Evolutionary conservation across 2,329 filamentous ascomycete genomes (phyloP).

Genomic region (Cladorrhinum sp.): DNA sequence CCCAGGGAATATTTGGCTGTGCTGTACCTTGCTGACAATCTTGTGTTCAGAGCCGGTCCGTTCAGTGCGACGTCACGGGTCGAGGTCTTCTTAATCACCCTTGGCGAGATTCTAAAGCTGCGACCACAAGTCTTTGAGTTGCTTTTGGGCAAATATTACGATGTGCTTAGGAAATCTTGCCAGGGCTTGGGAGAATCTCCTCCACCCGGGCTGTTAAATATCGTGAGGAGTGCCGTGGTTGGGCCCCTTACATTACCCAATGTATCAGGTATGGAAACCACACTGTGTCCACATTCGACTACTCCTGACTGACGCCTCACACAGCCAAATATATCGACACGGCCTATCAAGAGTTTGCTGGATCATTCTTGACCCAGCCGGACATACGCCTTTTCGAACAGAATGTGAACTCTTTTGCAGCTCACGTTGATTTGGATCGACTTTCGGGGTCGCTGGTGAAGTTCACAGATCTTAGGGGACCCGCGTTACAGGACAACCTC

Average conservation of each 20-base stretch:
- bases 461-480: conserved; percentile 25
- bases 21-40: background rate
- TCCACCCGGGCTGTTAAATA: conserved; percentile 21
- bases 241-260: conserved; percentile 29
- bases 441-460: conserved; percentile 45
- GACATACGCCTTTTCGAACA: conserved; percentile 42
- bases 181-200: conserved; percentile 22
- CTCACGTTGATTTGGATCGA: conserved; percentile 37
- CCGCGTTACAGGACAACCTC: conserved; percentile 41
- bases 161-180: conserved; percentile 38
- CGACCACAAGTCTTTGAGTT: conserved; percentile 31
- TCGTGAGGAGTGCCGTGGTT: conserved; percentile 32
- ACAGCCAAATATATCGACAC: conserved; percentile 16
- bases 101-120: conserved; percentile 33
- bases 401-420: conserved; percentile 37
- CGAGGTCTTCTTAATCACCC: conserved; percentile 36
- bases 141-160: conserved; percentile 39
- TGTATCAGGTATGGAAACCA: conserved; percentile 17
- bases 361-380: conserved; percentile 38
- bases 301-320: conserved; percentile 17
- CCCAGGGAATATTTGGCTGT: conserved; percentile 2
- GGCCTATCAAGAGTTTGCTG: conserved; percentile 38
- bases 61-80: conserved; percentile 12
- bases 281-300: background rate
- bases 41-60: background rate